phyloP scores from a whole-genome alignment of 768 basidiomycete genomes.

The Tricholoma matsutake region DNA sequence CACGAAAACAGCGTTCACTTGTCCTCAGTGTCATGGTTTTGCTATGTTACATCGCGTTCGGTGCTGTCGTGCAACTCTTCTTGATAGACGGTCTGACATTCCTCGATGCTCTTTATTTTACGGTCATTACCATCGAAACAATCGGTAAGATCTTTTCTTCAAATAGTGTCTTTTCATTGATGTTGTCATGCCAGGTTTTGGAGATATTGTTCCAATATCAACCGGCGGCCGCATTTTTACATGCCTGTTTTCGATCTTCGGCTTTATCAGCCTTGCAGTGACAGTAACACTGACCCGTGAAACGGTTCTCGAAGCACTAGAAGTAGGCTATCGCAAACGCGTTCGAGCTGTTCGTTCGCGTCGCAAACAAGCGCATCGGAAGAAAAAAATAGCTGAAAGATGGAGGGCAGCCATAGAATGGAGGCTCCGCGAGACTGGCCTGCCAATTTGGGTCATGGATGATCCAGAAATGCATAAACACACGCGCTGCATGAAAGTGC shows the following conservation, averaged over 20 bases:
- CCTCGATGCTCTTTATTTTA: constrained; percentile 76
- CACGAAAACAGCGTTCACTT: constrained; percentile 75
- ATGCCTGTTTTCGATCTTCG: constrained; percentile 54
- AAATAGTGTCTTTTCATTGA: constrained; percentile 1
- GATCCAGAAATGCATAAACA: constrained; percentile 6
- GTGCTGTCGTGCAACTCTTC: constrained; percentile 56
- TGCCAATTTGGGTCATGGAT: constrained; percentile 54
- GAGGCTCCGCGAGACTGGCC: constrained; percentile 49
- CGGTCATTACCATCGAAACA: constrained; percentile 70
- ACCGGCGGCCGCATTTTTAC: constrained; percentile 56
- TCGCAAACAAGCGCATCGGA: constrained; percentile 39
- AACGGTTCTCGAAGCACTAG: constrained; percentile 68
- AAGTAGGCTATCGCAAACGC: constrained; percentile 60
- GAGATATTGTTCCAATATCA: constrained; percentile 61
- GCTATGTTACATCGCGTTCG: constrained; percentile 70
- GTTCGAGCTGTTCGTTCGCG: constrained; percentile 43
- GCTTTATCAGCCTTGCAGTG: constrained; percentile 62
- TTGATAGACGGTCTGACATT: constrained; percentile 51
- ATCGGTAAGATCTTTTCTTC: constrained; percentile 35
- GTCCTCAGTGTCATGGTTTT: constrained; percentile 76
- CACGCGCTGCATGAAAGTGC: background rate
- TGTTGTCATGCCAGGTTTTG: constrained; percentile 49
- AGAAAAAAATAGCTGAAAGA: constrained; percentile 44
- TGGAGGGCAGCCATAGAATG: constrained; percentile 65
- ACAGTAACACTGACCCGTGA: constrained; percentile 65